Percentiles rank a stretch among this genome's conserved stretches.
Conservation (phyloP, 2,329 filamentous ascomycete genomes). For the Phialocephala sp. region DNA sequence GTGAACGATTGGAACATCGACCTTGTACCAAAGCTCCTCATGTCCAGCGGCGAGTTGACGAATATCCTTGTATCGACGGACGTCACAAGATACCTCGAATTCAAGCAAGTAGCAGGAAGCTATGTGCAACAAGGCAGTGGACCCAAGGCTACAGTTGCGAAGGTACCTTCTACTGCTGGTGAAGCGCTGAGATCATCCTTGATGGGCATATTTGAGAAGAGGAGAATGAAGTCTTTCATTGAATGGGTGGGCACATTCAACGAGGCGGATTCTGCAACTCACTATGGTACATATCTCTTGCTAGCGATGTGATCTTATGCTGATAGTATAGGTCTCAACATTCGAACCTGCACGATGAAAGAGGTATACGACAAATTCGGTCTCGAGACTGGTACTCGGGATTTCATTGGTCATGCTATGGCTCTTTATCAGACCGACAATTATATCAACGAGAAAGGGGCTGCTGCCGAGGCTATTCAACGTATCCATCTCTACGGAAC, state of each 20-base stretch:
- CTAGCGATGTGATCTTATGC: conserved; percentile 29
- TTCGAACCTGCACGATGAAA: conserved; percentile 85
- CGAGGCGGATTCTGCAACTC: conserved; percentile 77
- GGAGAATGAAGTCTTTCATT: conserved; percentile 93
- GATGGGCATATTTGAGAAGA: conserved; percentile 98
- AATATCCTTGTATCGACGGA: conserved; percentile 98
- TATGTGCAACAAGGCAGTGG: conserved; percentile 89
- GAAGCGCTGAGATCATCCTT: conserved; percentile 92
- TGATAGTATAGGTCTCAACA: conserved; percentile 70
- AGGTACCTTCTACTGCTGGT: conserved; percentile 90
- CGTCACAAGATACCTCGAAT: conserved; percentile 86
- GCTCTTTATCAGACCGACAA: conserved; percentile 90
- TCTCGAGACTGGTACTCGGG: conserved; percentile 84
- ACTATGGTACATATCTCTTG: conserved; percentile 71
- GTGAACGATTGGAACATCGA: conserved; percentile 99
- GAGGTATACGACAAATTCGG: conserved; percentile 99
- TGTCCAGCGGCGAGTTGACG: conserved; percentile 97
- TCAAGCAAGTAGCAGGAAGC: conserved; percentile 94
- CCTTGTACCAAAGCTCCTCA: conserved; percentile 95
- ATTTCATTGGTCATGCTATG: conserved; percentile 99
- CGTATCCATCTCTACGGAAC: conserved; percentile 96
- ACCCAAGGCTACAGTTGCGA: conserved; percentile 89
- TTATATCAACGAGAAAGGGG: conserved; percentile 76
- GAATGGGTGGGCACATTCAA: conserved; percentile 94
- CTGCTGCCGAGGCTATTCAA: conserved; percentile 83